These are phyloP conservation scores for Backusella luteola DNA, from an alignment of 192 early-diverging fungal species.

Conservation along the genomic window DNA sequence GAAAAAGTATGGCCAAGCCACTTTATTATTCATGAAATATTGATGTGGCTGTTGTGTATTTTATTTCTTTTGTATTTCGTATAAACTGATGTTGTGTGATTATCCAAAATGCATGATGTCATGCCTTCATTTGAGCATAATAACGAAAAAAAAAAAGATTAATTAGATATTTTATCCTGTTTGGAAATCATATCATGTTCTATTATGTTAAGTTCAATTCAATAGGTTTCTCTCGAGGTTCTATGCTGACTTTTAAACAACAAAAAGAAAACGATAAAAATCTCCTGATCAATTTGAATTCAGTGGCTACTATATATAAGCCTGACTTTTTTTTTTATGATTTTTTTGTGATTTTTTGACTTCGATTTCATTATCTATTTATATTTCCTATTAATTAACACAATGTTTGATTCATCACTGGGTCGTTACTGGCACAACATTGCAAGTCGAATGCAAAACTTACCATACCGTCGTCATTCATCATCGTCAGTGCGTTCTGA, in stretches of 20 bases:
- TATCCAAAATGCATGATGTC: background rate
- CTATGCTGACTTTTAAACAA: background rate
- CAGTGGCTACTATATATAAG: background rate
- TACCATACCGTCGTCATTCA: background rate
- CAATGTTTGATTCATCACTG: conserved; percentile 1
- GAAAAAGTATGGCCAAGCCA: background rate
- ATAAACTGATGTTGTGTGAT: background rate
- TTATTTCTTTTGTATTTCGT: too few relatives aligned
- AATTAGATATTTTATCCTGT: background rate
- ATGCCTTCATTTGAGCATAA: background rate
- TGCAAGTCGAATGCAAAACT: background rate
- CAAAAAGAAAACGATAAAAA: background rate
- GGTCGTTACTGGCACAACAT: background rate
- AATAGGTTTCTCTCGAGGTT: background rate
- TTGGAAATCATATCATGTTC: background rate
- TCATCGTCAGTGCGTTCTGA: background rate
- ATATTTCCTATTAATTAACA: background rate
- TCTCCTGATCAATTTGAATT: background rate
- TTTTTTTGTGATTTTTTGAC: background rate
- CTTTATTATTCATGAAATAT: background rate
- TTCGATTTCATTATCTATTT: background rate
- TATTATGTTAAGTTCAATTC: background rate
- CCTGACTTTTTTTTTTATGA: background rate
- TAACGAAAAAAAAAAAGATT: background rate
- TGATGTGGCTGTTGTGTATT: too few relatives aligned